A percentile compares a stretch with the other conserved stretches of the same genome.
phyloP scores from a whole-genome alignment of 768 basidiomycete genomes.

The Strobilomyces dryophilus region DNA sequence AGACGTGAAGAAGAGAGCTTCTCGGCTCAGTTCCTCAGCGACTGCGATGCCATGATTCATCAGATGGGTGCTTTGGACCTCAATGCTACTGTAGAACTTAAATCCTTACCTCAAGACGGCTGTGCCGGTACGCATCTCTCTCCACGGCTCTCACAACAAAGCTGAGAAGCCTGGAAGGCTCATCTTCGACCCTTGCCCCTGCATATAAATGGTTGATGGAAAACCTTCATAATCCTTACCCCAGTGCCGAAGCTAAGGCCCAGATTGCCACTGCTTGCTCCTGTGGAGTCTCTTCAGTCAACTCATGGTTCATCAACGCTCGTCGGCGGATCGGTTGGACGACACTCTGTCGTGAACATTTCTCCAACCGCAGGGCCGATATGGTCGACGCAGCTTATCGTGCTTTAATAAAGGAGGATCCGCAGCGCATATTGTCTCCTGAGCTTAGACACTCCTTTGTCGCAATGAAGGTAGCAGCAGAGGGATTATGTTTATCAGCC shows the following conservation, averaged over 20 bases:
- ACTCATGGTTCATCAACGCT: conserved; percentile 45
- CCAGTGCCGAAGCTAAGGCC: conserved; percentile 29
- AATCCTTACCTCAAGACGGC: too few relatives aligned
- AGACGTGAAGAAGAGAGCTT: neutral
- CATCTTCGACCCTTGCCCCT: neutral
- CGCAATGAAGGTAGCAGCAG: conserved; percentile 29
- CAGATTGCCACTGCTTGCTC: conserved; percentile 17
- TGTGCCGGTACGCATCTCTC: too few relatives aligned
- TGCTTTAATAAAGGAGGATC: conserved; percentile 24
- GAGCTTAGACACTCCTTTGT: conserved; percentile 25
- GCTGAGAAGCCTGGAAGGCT: neutral
- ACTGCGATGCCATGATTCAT: conserved; percentile 7
- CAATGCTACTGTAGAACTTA: neutral
- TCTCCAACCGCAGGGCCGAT: conserved; percentile 24
- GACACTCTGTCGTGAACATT: conserved; percentile 28
- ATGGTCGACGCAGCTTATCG: conserved; percentile 28
- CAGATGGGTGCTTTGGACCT: neutral
- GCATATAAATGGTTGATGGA: conserved; percentile 40
- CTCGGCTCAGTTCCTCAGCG: neutral
- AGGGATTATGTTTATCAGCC: conserved; percentile 28
- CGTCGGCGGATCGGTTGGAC: conserved; percentile 56
- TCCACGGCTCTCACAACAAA: too few relatives aligned
- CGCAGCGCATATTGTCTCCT: conserved; percentile 4
- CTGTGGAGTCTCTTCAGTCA: conserved; percentile 29
- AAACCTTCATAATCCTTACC: conserved; percentile 53